Evolutionary conservation across 2,329 filamentous ascomycete species (phyloP).

Genomic region (Apiospora kogelbergensis): DNA sequence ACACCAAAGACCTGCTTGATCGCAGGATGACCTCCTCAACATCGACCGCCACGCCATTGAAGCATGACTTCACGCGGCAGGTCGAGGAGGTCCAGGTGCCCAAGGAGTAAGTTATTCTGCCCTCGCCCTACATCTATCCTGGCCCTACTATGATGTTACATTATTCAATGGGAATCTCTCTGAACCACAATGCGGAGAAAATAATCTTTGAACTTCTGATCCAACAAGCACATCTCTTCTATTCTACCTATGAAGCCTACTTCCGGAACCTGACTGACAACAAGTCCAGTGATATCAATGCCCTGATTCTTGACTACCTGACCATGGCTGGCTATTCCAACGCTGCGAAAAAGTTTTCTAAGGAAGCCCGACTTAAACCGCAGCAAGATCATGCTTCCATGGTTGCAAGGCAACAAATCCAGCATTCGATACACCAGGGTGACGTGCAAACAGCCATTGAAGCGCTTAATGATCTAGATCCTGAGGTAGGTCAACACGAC

Average conservation of each 20-base stretch:
- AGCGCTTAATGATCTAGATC: slow-evolving; percentile 84
- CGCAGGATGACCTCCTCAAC: slow-evolving; percentile 61
- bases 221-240: slow-evolving; percentile 9
- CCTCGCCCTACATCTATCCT: slow-evolving; percentile 10
- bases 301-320: slow-evolving; percentile 93
- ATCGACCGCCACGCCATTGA: slow-evolving; percentile 69
- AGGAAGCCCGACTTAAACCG: slow-evolving; percentile 83
- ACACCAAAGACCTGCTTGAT: slow-evolving; percentile 19
- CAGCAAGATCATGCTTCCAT: slow-evolving; percentile 74
- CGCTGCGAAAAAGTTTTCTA: slow-evolving; percentile 89
- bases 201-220: slow-evolving; percentile 46
- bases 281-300: slow-evolving; percentile 81
- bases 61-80: slow-evolving; percentile 75
- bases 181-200: slow-evolving; percentile 92
- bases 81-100: slow-evolving; percentile 82
- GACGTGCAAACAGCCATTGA: slow-evolving; percentile 85
- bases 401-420: slow-evolving; percentile 76
- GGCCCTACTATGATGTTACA: slow-evolving; percentile 27
- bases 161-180: slow-evolving; percentile 99
- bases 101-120: slow-evolving; percentile 71
- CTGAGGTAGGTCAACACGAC: slow-evolving; percentile 67
- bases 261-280: slow-evolving; percentile 21
- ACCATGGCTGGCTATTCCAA: slow-evolving; percentile 93
- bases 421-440: slow-evolving; percentile 80
- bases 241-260: neutral